phyloP scores from a whole-genome alignment of 352 stramenopile species.

The Thraustochytrium striatum region DNA sequence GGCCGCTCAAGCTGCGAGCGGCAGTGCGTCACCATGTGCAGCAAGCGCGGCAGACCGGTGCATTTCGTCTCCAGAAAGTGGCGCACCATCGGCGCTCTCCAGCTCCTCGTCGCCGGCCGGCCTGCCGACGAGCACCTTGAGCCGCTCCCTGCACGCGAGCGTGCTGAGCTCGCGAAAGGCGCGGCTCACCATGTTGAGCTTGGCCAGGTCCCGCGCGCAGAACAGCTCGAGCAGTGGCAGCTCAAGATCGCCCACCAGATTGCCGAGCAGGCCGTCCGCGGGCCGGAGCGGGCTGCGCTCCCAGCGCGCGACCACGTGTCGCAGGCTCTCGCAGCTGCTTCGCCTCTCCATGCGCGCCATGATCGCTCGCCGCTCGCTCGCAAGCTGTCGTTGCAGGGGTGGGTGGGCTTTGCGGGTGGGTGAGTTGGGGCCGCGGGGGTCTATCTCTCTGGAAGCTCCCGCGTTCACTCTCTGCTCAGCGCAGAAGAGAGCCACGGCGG shows the following conservation, averaged over 20 bases:
- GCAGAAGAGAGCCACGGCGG: no score
- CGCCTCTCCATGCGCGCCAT: neutral
- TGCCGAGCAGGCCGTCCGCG: no score
- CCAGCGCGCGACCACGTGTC: neutral
- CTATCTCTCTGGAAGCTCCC: no score
- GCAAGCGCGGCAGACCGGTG: constrained; percentile 9
- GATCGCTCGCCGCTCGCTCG: no score
- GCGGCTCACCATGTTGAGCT: neutral
- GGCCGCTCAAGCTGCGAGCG: neutral
- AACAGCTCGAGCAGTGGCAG: constrained; percentile 26
- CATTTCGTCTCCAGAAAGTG: constrained; percentile 12
- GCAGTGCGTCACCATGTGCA: constrained; percentile 25
- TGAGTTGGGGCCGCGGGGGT: no score
- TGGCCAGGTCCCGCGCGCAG: neutral
- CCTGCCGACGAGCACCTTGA: neutral
- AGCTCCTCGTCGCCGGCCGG: neutral
- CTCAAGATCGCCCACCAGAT: neutral
- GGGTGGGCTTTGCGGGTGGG: no score
- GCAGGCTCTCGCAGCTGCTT: neutral
- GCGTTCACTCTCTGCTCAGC: no score
- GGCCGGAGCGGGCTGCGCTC: neutral
- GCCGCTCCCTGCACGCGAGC: constrained; percentile 1
- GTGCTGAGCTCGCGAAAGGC: neutral
- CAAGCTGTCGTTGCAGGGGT: no score
- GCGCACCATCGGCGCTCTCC: neutral